Evolutionary conservation across 306 rosid species (phyloP).

Genomic region (Adenanthera pavonina): DNA sequence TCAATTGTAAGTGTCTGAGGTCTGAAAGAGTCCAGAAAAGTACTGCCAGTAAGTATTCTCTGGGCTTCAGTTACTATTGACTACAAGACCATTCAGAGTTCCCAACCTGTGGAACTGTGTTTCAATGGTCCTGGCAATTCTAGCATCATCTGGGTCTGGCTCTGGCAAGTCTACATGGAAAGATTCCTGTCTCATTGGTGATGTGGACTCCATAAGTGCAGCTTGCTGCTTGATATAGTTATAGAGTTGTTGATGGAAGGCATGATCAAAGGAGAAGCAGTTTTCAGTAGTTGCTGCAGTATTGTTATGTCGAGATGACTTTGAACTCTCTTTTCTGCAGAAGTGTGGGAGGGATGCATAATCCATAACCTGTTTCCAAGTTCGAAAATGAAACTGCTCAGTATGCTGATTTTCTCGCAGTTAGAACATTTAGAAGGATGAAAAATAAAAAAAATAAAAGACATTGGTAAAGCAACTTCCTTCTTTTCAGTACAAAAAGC

Average conservation of each 20-base stretch:
- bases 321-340: constrained; percentile 74
- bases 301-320: constrained; percentile 59
- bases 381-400: constrained; percentile 28
- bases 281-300: constrained; percentile 48
- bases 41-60: neutral
- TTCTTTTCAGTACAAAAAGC: neutral
- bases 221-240: constrained; percentile 64
- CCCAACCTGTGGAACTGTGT: constrained; percentile 70
- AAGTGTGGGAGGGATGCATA: constrained; percentile 88
- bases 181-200: constrained; percentile 71
- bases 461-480: neutral
- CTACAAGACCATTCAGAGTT: constrained; percentile 57
- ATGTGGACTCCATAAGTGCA: constrained; percentile 41
- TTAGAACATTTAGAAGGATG: constrained; percentile 1
- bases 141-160: constrained; percentile 66
- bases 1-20: constrained; percentile 31
- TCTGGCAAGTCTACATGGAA: constrained; percentile 84
- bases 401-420: constrained; percentile 2
- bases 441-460: constrained; percentile 12
- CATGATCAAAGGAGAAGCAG: constrained; percentile 76
- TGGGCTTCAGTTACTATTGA: constrained; percentile 50
- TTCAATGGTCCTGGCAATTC: constrained; percentile 72
- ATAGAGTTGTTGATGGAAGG: constrained; percentile 85
- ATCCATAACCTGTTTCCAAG: constrained; percentile 76
- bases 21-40: constrained; percentile 14